A percentile compares a stretch with the other conserved stretches of the same genome.
Conservation (phyloP, 495 filamentous ascomycete species). For the Haplographium delicatum region DNA sequence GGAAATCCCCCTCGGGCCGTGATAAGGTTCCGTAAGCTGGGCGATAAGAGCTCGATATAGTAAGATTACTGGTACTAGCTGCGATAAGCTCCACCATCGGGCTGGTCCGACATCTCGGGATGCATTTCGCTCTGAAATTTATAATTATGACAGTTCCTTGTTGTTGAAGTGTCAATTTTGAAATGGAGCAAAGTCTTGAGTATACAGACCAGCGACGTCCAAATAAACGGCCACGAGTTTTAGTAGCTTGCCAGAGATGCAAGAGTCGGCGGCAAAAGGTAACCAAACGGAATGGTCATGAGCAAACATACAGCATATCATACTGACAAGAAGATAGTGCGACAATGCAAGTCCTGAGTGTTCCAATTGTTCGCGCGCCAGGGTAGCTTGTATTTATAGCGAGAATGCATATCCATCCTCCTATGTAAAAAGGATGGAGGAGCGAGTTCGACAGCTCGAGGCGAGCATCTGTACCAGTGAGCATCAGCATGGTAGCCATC, state of each 20-base stretch:
- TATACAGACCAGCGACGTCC: background rate
- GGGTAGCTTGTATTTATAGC: background rate
- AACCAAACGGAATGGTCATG: background rate
- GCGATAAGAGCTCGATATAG: no score
- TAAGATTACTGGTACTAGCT: no score
- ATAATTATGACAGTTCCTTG: background rate
- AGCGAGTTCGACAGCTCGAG: background rate
- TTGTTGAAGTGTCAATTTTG: background rate
- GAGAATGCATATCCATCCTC: background rate
- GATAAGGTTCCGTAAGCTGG: no score
- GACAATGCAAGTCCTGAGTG: background rate
- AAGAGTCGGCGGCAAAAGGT: background rate
- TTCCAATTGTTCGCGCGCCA: background rate
- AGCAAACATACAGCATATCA: background rate
- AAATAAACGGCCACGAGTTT: background rate
- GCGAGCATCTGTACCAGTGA: background rate
- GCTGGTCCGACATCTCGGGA: background rate
- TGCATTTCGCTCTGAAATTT: background rate
- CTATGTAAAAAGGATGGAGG: background rate
- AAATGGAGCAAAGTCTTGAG: background rate
- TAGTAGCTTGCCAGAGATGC: background rate
- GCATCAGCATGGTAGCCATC: background rate
- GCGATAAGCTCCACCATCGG: background rate
- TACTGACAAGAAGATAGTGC: background rate
- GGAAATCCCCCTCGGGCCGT: no score